Conservation (phyloP, 106 monocot species). For the Xerophyta viscosa region DNA sequence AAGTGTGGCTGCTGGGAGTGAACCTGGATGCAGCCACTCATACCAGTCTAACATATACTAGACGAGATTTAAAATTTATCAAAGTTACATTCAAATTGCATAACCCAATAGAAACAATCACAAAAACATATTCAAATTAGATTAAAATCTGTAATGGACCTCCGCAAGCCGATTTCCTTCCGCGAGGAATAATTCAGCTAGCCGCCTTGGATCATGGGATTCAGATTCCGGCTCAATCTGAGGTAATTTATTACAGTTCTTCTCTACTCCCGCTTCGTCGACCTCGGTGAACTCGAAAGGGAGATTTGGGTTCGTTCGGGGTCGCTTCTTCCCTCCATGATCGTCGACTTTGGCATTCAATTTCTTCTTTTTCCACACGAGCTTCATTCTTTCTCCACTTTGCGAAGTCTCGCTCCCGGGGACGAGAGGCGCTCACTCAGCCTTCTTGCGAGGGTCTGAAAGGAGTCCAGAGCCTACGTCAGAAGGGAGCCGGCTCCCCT, state of each 20-base stretch:
- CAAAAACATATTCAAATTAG: background rate
- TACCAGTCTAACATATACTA: too few relatives aligned
- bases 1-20: too few relatives aligned
- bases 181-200: slow-evolving; percentile 32
- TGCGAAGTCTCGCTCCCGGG: too few relatives aligned
- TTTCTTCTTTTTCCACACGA: slow-evolving; percentile 50
- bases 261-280: background rate
- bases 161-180: slow-evolving; percentile 72
- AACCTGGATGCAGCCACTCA: too few relatives aligned
- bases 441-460: too few relatives aligned
- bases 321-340: slow-evolving; percentile 23
- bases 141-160: slow-evolving; percentile 16
- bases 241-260: background rate
- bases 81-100: background rate
- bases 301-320: slow-evolving; percentile 24
- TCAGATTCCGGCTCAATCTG: background rate
- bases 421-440: too few relatives aligned
- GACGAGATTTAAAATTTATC: background rate
- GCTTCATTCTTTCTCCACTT: slow-evolving; percentile 49
- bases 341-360: slow-evolving; percentile 6
- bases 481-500: too few relatives aligned
- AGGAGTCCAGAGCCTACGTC: too few relatives aligned
- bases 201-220: slow-evolving; percentile 13
- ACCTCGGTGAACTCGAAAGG: slow-evolving; percentile 36
- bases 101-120: background rate